Evolutionary conservation across 2,329 filamentous ascomycete species (phyloP).

Genomic region (Colletotrichum tabaci): DNA sequence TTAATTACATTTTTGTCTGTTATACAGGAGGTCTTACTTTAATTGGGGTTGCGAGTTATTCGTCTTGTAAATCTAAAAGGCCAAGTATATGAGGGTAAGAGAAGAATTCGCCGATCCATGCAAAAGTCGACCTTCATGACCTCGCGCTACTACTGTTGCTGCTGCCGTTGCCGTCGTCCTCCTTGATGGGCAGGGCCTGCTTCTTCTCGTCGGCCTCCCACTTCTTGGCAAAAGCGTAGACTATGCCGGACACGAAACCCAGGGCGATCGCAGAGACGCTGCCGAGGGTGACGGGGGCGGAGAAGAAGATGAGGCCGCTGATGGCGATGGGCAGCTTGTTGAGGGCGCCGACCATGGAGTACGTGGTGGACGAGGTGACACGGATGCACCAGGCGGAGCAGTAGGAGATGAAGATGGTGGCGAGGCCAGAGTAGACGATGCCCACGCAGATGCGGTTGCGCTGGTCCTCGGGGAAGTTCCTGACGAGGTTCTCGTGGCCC

Average conservation of each 20-base stretch:
- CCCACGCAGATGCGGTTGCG: slow-evolving; percentile 86
- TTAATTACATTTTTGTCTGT: no score
- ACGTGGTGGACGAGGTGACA: slow-evolving; percentile 96
- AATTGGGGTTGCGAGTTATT: no score
- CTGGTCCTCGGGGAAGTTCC: slow-evolving; percentile 88
- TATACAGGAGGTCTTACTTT: no score
- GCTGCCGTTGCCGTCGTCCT: background rate
- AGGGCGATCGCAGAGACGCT: slow-evolving; percentile 92
- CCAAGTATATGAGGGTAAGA: no score
- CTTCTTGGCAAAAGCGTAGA: slow-evolving; percentile 90
- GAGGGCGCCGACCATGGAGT: slow-evolving; percentile 98
- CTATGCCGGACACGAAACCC: slow-evolving; percentile 91
- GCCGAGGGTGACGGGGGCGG: slow-evolving; percentile 91
- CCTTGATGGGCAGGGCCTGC: background rate
- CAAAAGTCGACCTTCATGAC: background rate
- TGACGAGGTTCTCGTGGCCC: slow-evolving; percentile 84
- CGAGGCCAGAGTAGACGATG: slow-evolving; percentile 95
- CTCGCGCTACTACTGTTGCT: background rate
- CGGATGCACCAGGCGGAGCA: slow-evolving; percentile 99
- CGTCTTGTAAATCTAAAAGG: no score
- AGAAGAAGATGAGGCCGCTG: slow-evolving; percentile 94
- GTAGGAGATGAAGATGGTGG: slow-evolving; percentile 98
- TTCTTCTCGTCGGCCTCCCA: slow-evolving; percentile 74
- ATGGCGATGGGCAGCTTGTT: slow-evolving; percentile 98
- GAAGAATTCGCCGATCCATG: background rate